Evolutionary conservation across 148 eudicot species (phyloP), one percentile per base, ranked within the genome.

Genomic region (Rhododendron simsii): DNA sequence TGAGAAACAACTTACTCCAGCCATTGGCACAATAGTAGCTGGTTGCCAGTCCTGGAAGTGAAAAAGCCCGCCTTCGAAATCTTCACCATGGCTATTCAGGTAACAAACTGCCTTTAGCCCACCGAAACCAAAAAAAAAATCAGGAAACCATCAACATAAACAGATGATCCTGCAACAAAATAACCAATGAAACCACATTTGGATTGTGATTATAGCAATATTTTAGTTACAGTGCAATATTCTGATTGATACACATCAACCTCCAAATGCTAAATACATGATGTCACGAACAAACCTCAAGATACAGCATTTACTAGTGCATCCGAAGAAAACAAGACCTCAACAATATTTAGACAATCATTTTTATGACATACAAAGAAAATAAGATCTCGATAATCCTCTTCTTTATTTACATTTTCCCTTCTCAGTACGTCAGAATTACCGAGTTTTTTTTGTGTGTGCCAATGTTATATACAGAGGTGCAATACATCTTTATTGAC

Each of bases 31-130:
- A 87, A 91, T 81, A 50, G 93, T 91, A 75, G 92, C 79, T 30
- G 96, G 98, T 85, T 95, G 92, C 26, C 96, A 96, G 51, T 95
- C 93, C 87, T 95, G 96, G 89, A 97, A 97, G 91, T 95, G 98
- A 93, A 97, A 95, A 48, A 92, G 85, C 21, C 99, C 99, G 3
- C 99, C 99, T 59, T 86, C 37, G 83, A 97, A 97, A 90, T 95
- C 93, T 88, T 90, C 88, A 26, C 86, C 92, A 83, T 89, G 92
- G 89, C 87, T 94, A 89, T 93, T 97, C 88, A 95, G 88, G 86
- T 97, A 95, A 91, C 99, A 97, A 75, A 97, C 98, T 90, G 93
- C 99, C 98, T 96, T 90, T 80, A 85, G 51, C 86, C 73, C 82
- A 77, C 28, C 9, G 2, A 76, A 71, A 86, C 51, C 86, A 63